Evolutionary conservation across 345 rosid genomes (phyloP), one percentile per base, ranked within the genome.

Genomic region (Bruguiera sexangula): DNA sequence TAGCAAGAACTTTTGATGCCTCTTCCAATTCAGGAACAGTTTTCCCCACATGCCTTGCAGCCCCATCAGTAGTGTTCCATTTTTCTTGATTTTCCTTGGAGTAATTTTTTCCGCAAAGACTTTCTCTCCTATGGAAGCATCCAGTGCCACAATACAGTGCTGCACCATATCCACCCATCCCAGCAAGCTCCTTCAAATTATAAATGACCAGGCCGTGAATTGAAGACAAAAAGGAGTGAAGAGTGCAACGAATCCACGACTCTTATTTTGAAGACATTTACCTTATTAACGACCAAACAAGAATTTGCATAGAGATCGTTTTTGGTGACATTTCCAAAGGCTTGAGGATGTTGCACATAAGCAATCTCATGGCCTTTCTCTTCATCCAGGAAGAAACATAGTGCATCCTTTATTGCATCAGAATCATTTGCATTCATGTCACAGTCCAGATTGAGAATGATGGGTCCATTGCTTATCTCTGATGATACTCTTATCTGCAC

Each of bases 351-450:
- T 67, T 85, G 86, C 36, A 85, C 62, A 62, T 13, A 85, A 29
- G 80, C 84, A 57, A 80, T 69, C 71, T 77, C 79, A 6, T 63
- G 82, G 26, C 88, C 84, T 19, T 66, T 68, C 66, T 76, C 66
- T 36, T 79, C 82, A 55, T 85, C 88, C 85, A 82, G 73, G 73
- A 82, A 78, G 69, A 82, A 85, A 70, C 94, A 92, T n/a, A 89
- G 85, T 1, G 96, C 92, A 24, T 89, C 98, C 6, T 62, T 57
- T 54, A 87, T 73, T 13, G 89, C 62, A 39, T 79, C 80, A 19
- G 96, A 77, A 70, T 80, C 80, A 80, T 87, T 89, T 6, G 86
- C 84, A 77, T 88, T 86, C 96, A 89, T 92, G 76, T 92, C 98
- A 67, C 98, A 89, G 75, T 92, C 98, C 57, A 90, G 65, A 57